Evolutionary conservation across 75 land plant genomes (phyloP), one percentile per base, ranked within the genome.

Genomic region (Picea glauca): DNA sequence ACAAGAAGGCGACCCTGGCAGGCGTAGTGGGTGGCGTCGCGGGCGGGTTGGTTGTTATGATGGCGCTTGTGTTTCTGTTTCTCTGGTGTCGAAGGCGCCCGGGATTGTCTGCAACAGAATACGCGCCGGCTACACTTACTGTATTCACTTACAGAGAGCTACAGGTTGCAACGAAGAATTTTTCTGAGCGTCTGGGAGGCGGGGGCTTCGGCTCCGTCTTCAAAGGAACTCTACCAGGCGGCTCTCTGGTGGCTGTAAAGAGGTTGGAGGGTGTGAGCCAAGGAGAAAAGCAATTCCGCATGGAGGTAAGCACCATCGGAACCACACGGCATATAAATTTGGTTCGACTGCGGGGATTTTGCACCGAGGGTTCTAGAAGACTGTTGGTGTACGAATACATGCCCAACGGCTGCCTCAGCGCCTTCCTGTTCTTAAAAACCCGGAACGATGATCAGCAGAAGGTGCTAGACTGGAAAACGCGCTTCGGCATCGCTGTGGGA

Each of bases 251-350:
- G 60, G 77, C 77, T 2, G 77, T 57, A 1, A 75, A 75, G 60
- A 54, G 57, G 6, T 58, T 75, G 26, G 58, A 54, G 32, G 32
- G 30, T n/a, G 74, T 15, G 17, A 35, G 33, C 9, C 76, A 79
- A 79, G 84, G 78, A 18, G 87, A 86, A 73, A 80, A 80, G 73
- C 81, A 86, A 31, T 86, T 86, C 60, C 35, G 79, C 31, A 63
- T 64, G 13, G 88, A 83, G 74, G 77, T 86, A 30, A 73, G 70
- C 57, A 80, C 78, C 5, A 79, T 86, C n/a, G 85, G 85, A 26
- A 38, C 54, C 32, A 79, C 60, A 23, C 87, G 82, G 56, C 87
- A 85, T 62, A 43, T 65, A 26, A 79, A 85, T 77, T 58, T 85
- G 60, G 75, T 85, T 14, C 64, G 78, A 30, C 84, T 85, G 13